Conservation (phyloP, 2,329 filamentous ascomycete genomes). For the Colletotrichum theobromicola region DNA sequence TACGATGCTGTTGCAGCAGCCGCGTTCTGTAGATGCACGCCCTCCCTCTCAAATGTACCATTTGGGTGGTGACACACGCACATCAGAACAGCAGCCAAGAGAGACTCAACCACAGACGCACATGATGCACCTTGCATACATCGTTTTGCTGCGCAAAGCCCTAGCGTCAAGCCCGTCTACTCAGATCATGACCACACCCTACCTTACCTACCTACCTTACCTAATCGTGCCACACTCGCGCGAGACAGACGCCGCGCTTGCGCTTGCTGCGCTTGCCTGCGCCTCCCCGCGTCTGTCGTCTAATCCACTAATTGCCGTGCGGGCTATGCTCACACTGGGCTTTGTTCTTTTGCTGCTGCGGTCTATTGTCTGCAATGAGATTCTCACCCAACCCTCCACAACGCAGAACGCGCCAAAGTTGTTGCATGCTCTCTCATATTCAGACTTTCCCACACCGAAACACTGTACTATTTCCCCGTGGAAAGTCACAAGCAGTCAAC, state of each 20-base stretch:
- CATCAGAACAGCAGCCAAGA: background rate
- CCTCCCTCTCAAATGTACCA: background rate
- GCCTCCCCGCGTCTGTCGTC: constrained; percentile 9
- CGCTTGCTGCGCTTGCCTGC: background rate
- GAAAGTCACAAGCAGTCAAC: background rate
- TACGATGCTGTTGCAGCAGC: background rate
- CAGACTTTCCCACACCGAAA: background rate
- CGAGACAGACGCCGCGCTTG: background rate
- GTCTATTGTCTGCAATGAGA: background rate
- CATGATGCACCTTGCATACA: background rate
- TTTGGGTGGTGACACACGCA: background rate
- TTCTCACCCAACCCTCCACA: background rate
- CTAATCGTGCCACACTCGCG: background rate
- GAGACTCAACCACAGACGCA: background rate
- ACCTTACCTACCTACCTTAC: background rate
- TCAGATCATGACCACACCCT: background rate
- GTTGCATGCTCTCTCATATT: background rate
- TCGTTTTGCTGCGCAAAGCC: background rate
- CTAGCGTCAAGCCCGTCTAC: constrained; percentile 1
- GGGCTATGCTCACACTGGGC: background rate
- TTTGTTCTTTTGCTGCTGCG: background rate
- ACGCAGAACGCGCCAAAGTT: background rate
- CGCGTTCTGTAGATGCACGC: background rate
- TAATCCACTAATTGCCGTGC: background rate
- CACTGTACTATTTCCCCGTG: background rate